Evolutionary conservation across 2,329 filamentous ascomycete species (phyloP), one percentile per base, ranked within the genome.

Genomic region (Coniochaeta sp.): DNA sequence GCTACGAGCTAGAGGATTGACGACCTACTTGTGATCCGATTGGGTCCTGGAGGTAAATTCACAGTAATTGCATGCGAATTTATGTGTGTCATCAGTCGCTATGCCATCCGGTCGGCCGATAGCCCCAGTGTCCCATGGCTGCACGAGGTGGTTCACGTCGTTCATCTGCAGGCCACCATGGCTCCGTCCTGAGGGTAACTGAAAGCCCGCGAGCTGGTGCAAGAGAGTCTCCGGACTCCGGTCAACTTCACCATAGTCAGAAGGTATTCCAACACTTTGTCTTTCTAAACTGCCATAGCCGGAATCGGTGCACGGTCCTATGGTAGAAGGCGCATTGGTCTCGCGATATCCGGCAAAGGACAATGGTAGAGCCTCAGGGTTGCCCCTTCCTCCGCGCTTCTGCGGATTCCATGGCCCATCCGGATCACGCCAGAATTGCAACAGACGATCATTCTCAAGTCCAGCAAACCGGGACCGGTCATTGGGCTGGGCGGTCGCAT

Each of bases 1-100:
- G 4, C 38, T n/a, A n/a, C n/a, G 10, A 38, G 10, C 28, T 4
- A 35, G 31, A 12, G 18, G 30, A 14, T 13, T 10, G 35, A 20
- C 6, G 32, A 27, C 73, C 53, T 69, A 83, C 80, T 75, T 82
- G 49, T 79, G 60, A 58, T 82, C 78, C 2, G 79, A 82, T 51
- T 68, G 72, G 2, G 77, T 83, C 61, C 71, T 79, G 50, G 78
- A 63, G 3, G 8, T 6, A 26, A 65, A 66, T 0, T 64, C 28
- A 57, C 79, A 83, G 0, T 54, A 55, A 3, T 57, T 54, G 47
- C 78, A 81, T 7, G 55, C 6, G 12, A 12, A 31, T 3, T 31
- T 47, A 14, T 4, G 26, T 42, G 6, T 13, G 12, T n/a, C 26
- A 22, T 42, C 14, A 26, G 55, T 3, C 56, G 54, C 46, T 77